Evolutionary conservation across 2,329 filamentous ascomycete species (phyloP), one percentile per base, ranked within the genome.

Genomic region (Aspergillus pseudoviridinutans): DNA sequence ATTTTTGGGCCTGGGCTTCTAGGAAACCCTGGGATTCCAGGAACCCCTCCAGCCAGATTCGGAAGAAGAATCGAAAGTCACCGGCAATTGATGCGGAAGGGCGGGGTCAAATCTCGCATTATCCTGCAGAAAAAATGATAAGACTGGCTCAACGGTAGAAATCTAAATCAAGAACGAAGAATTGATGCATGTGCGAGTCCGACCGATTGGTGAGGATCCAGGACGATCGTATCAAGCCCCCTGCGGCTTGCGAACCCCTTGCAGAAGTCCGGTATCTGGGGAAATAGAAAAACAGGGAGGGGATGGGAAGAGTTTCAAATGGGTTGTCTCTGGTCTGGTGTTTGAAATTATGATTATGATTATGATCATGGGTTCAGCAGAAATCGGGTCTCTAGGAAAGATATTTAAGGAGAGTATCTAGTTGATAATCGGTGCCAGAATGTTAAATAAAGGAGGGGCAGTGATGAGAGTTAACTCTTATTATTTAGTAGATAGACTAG

Each of bases 161-260:
- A 47, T 27, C 5, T 12, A 44, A 42, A 17, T 44, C 32, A 47
- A 38, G 52, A 32, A 58, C 52, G 53, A 58, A 50, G 47, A 56
- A 59, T 49, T 44, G n/a, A 22, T 47, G 44, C 44, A 47, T 47
- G 22, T 46, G 42, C 42, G 42, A 47, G 44, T 24, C 27, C 10
- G 22, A 25, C 44, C 22, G 22, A 47, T 47, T 47, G 52, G 42
- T 47, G 47, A 54, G 22, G 38, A 49, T 54, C 28, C 44, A 62
- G 54, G 49, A 52, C 49, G 49, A 54, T 57, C 60, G 20, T 53
- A 41, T 56, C 41, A 42, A 54, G 38, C 44, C 60, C 60, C 63
- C 60, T 64, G 59, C 57, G 51, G 51, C 53, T 56, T 56, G 50
- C 38, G 56, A 54, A 41, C 53, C 59, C 63, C 63, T 63, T 65